Percentiles rank a stretch among this genome's conserved stretches.
phyloP scores from a whole-genome alignment of 345 rosid genomes.

The Euphorbia tirucalli region DNA sequence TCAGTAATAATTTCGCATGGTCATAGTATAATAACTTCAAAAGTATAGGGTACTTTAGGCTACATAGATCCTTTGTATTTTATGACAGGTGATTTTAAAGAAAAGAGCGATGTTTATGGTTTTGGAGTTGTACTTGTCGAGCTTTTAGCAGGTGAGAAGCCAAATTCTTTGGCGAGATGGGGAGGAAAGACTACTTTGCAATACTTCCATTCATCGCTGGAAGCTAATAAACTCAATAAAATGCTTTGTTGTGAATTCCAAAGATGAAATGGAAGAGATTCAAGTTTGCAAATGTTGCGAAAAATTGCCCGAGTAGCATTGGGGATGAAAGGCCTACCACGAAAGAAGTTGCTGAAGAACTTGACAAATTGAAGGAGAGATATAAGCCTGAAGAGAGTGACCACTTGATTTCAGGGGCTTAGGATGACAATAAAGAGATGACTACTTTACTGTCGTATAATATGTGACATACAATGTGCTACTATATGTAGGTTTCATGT shows the following conservation, averaged over 20 bases:
- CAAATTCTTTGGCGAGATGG: neutral
- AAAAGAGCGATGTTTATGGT: conserved; percentile 38
- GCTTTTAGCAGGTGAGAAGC: conserved; percentile 28
- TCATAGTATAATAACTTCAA: conserved; percentile 3
- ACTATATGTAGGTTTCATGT: too few species aligned
- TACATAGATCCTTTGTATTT: conserved; percentile 40
- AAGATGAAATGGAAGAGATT: conserved; percentile 21
- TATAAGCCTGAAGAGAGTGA: neutral
- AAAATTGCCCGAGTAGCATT: conserved; percentile 7
- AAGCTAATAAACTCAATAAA: neutral
- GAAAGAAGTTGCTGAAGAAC: conserved; percentile 17
- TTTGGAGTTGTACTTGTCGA: conserved; percentile 37
- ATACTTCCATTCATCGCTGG: conserved; percentile 17
- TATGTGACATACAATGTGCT: too few species aligned
- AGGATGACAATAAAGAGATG: too few species aligned
- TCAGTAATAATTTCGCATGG: conserved; percentile 23
- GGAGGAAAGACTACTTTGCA: conserved; percentile 15
- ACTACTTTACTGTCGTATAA: too few species aligned
- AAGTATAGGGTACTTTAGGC: conserved; percentile 30
- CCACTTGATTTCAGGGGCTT: neutral
- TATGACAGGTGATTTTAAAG: conserved; percentile 20
- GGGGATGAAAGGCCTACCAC: conserved; percentile 13
- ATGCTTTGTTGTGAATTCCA: neutral
- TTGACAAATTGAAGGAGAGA: neutral
- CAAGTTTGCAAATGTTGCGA: conserved; percentile 20